Conservation (phyloP, 2,329 filamentous ascomycete genomes). For the Colletotrichum tabaci region DNA sequence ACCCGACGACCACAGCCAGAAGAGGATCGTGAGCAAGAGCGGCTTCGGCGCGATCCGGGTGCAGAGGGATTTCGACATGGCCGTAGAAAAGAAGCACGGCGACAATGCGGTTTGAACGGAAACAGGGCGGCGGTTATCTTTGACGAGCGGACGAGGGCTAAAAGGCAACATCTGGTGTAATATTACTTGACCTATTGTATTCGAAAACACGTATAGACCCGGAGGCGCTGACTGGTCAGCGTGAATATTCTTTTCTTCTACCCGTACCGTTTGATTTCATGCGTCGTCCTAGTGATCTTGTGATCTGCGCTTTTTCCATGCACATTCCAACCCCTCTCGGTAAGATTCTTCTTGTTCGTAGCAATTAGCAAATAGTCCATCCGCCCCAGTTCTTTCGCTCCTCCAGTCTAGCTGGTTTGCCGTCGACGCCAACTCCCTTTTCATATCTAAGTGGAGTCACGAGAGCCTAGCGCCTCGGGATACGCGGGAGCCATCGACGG, state of each 20-base stretch:
- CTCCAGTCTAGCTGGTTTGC: neutral
- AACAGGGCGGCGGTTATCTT: too few species aligned
- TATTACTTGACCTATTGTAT: neutral
- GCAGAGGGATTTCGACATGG: conserved; percentile 32
- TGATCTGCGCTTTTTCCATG: neutral
- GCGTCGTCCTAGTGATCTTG: too few species aligned
- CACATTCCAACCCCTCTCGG: too few species aligned
- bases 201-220: neutral
- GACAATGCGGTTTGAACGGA: conserved; percentile 7
- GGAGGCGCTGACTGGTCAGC: neutral
- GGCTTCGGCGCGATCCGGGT: conserved; percentile 35
- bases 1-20: conserved; percentile 36
- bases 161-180: neutral
- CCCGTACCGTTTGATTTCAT: neutral
- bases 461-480: neutral
- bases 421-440: too few species aligned
- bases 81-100: conserved; percentile 26
- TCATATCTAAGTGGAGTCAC: neutral
- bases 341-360: too few species aligned
- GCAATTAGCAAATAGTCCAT: too few species aligned
- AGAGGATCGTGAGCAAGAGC: conserved; percentile 19
- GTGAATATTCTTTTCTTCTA: neutral
- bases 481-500: neutral
- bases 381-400: neutral
- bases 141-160: neutral